Base-by-base conservation (phyloP, 345 rosid species). In the Moricandia moricandioides region DNA sequence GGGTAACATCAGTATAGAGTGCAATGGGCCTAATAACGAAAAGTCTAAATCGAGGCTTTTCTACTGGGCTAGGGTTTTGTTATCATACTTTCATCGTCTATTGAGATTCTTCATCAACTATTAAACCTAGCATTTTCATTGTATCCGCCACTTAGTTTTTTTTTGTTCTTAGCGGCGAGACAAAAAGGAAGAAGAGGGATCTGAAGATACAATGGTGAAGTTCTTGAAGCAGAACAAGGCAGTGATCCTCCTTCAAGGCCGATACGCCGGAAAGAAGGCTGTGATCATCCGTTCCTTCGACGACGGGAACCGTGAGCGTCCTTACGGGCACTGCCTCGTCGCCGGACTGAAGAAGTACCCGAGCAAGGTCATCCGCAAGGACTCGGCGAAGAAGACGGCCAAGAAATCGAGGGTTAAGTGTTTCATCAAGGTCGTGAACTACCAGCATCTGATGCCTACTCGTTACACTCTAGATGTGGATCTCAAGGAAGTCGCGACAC, bases 401-500 rank as follows among this genome's bases (percentile, higher is more conserved):
- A 84, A 86, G 82, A 86, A 86, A 55, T 86, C 89, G 3, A 80
- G 84, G 60, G 87, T 86, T 34, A 86, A 86, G 83, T 75, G 83
- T 62, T 86, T 86, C 81, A 17, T 86, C 67, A 86, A 86, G 82
- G 62, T 86, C 24, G 89, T 86, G 1, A 86, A 86, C 61, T 86
- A 84, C 83, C 87, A 82, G 79, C 89, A 86, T 34, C 65, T 86
- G 73, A 86, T 86, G 89, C 89, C 89, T 7, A 86, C 87, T 0
- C 84, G 89, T 34, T 86, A 86, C 82, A 86, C 89, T 3, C 85
- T 86, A 37, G 89, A 86, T 7, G 89, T 86, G 26, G 89, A 86
- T 47, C 78, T 84, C 67, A 86, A 86, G 83, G 87, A 86, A 29
- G 72, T 77, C 3, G 86, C 84, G 3, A 8, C 86, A 3, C 26